Base-by-base conservation (phyloP, 306 rosid species). In the Styphnolobium japonicum region DNA sequence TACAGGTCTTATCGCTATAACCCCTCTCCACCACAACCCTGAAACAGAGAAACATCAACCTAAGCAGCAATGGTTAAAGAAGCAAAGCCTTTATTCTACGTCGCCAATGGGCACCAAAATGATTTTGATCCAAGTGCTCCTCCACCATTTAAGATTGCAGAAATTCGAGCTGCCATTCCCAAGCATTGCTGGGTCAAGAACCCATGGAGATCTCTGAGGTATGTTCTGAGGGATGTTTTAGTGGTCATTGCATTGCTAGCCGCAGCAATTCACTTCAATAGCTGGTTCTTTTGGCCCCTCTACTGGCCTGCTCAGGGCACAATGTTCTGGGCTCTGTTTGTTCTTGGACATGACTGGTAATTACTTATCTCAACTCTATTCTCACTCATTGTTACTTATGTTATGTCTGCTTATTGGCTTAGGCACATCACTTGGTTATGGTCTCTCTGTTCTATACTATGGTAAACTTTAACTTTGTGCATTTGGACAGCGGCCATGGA, bases 261-360 rank as follows among this genome's bases (percentile, higher is more conserved):
- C 25, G 60, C 79, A 2, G 90, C 90, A 34, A 16, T 87, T 66
- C 75, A 69, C 61, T 33, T 84, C 39, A 43, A 88, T 16, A 75
- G 33, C 29, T 87, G 86, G 89, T 46, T 76, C 64, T 62, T 85
- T 27, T 92, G 92, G 90, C 91, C 89, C 0, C 3, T 90, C 61
- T 92, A 90, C 33, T 92, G 94, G 97, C 55, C 48, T 43, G 88
- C 88, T 56, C 97, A 92, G 67, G 94, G 94, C 25, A 91, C 92
- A 46, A 82, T 92, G 94, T 92, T 92, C 81, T 92, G 97, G 97
- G 97, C 97, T 71, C 29, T 92, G 2, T 92, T 92, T 72, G 97
- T 92, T 73, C 89, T 92, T 5, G 97, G 97, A 4, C 97, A 92
- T 29, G 97, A 92, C 78, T 92, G 92, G 94, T 92, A 76, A 14